phyloP scores from a whole-genome alignment of 2,329 filamentous ascomycete genomes.

The Coniochaeta ligniaria region DNA sequence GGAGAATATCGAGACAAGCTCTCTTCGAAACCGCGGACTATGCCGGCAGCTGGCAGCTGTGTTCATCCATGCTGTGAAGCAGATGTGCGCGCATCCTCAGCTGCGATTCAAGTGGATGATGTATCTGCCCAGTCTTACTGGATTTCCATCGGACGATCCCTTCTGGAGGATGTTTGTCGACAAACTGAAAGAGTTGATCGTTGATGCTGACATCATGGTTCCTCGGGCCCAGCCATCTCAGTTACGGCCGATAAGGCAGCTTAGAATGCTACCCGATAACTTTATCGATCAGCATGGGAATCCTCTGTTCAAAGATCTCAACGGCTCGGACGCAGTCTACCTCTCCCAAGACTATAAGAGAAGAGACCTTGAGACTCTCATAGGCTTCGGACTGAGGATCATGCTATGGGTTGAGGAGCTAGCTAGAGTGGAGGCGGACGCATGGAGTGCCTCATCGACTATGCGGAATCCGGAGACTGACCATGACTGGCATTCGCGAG shows the following conservation, averaged over 20 bases:
- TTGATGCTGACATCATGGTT: slow-evolving; percentile 5
- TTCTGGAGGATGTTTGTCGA: slow-evolving; percentile 19
- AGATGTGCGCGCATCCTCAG: slow-evolving; percentile 28
- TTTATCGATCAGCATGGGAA: slow-evolving; percentile 10
- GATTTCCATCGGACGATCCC: slow-evolving; percentile 13
- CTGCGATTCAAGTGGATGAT: slow-evolving; percentile 37
- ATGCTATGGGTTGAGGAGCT: neutral
- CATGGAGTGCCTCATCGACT: neutral
- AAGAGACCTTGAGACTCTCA: neutral
- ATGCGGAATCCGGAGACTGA: neutral
- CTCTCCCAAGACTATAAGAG: neutral
- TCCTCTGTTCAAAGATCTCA: slow-evolving; percentile 16
- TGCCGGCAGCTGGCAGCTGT: slow-evolving; percentile 25
- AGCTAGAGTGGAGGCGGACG: neutral
- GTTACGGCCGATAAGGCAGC: neutral
- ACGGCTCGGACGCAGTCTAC: neutral
- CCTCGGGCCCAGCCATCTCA: neutral
- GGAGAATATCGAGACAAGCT: slow-evolving; percentile 30
- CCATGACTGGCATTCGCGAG: slow-evolving; percentile 12
- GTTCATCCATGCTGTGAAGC: slow-evolving; percentile 28
- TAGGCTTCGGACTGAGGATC: neutral
- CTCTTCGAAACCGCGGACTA: slow-evolving; percentile 28
- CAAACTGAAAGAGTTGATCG: neutral
- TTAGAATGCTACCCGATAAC: neutral
- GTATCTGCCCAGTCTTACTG: slow-evolving; percentile 28